Evolutionary conservation across 305 asterid species (phyloP), one percentile per base, ranked within the genome.

Genomic region (Fraxinus floribunda): DNA sequence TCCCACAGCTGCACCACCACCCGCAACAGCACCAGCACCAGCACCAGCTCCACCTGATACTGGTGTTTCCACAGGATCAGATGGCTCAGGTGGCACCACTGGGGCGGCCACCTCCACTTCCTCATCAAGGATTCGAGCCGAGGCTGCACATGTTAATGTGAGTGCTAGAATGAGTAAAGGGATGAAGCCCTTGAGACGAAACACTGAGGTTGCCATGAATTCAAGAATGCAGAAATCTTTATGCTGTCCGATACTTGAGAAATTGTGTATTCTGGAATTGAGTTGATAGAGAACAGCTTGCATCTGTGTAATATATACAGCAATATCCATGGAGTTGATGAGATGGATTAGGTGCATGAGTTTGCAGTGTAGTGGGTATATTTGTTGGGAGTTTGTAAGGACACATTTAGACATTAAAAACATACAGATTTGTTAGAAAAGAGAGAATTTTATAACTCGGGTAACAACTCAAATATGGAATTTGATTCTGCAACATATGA

Each of bases 331-430:
- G 89, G 92, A 93, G 95, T 90, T 88, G 93, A 89, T 88, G 88
- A 86, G 78, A 89, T 90, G 95, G 93, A 91, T 86, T 90, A 89
- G 97, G 92, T 93, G 83, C 79, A 78, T 41, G 32, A 20, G 11
- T 80, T 89, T 55, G 75, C 79, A 83, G 85, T 73, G 81, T 75
- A 77, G 74, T 84, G 75, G 84, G 91, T 89, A 84, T 80, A 82
- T 29, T 68, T 68, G 36, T 13, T 68, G 39, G 35, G 38, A 4
- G 75, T 29, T 29, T 29, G 38, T 13, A 29, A 68, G 18, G 74
- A 1, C 74, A 64, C 73, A 0, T 26, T 26, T 26, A 10, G 6
- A 66, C 10, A 66, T 66, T 66, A 66, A 66, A 57, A 8, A 29
- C 5, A 29, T 11, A 66, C 0, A 26, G 75, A 29, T 29, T 29